Percentiles rank a stretch among this genome's conserved stretches.
Evolutionary conservation across 306 rosid genomes (phyloP).

Genomic region (cucumber (Cucumis sativus)): DNA sequence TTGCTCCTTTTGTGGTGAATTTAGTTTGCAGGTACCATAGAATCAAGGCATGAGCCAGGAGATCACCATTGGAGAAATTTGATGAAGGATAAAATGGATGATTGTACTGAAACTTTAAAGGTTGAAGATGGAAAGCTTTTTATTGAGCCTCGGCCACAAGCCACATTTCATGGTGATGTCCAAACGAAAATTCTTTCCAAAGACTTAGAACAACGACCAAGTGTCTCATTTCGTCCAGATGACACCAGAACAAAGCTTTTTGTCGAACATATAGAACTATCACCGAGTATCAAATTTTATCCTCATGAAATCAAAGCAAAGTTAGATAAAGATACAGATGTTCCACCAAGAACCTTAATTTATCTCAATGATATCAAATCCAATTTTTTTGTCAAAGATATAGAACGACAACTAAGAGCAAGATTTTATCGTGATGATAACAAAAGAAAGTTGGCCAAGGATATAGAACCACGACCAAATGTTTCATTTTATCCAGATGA

Average conservation of each 20-base stretch:
- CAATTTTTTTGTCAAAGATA: not conserved
- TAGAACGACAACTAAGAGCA: not conserved
- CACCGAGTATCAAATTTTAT: not conserved
- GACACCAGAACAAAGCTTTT: not conserved
- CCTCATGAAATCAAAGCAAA: not conserved
- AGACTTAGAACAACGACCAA: not conserved
- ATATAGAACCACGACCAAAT: not conserved
- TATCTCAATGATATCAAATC: not conserved
- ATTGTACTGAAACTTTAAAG: not conserved
- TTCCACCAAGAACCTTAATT: not conserved
- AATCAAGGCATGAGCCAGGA: not conserved
- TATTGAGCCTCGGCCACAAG: not conserved
- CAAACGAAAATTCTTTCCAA: not conserved
- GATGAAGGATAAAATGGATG: not conserved
- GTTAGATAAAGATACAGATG: not conserved
- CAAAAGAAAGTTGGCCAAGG: not conserved
- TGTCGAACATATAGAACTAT: not conserved
- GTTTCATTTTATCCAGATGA: not conserved
- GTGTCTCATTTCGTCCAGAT: not conserved
- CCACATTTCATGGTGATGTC: no score
- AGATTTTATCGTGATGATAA: not conserved
- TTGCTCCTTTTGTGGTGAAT: no score
- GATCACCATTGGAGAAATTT: not conserved
- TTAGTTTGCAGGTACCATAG: not conserved
- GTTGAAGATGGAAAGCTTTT: not conserved